phyloP scores from a whole-genome alignment of 2,329 filamentous ascomycete species.

The Trichoderma sp. region DNA sequence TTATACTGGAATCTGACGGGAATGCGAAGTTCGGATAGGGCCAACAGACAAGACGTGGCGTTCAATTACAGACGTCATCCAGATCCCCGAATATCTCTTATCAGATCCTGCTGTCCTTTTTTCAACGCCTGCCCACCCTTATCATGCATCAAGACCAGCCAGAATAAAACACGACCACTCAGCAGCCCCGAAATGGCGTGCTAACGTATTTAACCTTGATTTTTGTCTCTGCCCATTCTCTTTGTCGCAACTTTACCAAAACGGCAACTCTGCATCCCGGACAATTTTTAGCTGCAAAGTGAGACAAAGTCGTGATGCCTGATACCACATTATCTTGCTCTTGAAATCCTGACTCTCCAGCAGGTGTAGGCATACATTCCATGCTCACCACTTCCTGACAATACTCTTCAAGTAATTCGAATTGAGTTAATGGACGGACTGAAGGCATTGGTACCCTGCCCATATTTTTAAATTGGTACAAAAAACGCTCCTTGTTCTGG shows the following conservation, averaged over 20 bases:
- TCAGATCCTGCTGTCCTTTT: background rate
- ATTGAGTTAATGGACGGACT: no score
- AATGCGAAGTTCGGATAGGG: background rate
- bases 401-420: no score
- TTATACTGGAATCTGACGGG: background rate
- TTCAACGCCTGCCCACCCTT: background rate
- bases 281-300: background rate
- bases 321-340: background rate
- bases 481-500: background rate
- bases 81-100: background rate
- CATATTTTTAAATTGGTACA: background rate
- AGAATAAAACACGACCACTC: background rate
- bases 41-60: background rate
- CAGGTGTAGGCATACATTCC: background rate
- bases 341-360: background rate
- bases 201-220: conserved; percentile 13
- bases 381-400: background rate
- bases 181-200: conserved; percentile 5
- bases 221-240: conserved; percentile 6
- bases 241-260: background rate
- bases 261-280: background rate
- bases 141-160: background rate
- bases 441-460: background rate
- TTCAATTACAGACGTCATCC: background rate
- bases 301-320: background rate